Base-by-base conservation (phyloP, 345 rosid genomes). In the Camelina neglecta region DNA sequence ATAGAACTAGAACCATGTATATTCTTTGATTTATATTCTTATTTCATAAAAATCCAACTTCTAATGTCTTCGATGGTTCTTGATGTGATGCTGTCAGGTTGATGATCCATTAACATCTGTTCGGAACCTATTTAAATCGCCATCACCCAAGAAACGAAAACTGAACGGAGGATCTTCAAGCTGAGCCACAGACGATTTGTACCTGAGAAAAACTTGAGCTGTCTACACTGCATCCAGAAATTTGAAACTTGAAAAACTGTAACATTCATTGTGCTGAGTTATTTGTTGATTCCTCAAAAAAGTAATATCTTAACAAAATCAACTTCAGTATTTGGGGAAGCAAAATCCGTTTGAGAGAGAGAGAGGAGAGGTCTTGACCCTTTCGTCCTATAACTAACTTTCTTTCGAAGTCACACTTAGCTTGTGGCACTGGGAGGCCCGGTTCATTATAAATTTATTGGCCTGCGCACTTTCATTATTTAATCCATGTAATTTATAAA, bases 91-190 rank as follows among this genome's bases (percentile, higher is more conserved):
- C 42, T 60, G 4, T 18, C 69, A 89, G 98, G 91, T 91, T 67
- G 92, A 88, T 38, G 90, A 93, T 85, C 97, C 97, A 8, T 59
- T 93, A 66, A 73, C 86, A 69, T 86, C 93, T 60, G 86, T 93
- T 10, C 83, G 88, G 45, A 89, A 83, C 80, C 93, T 93, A 53
- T 91, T 91, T 75, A 79, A 38, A 71, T 85, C 96, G 12, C 87
- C 89, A 4, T 71, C 89, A 3, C 45, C 87, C 2, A 89, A 89
- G 81, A 85, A 82, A 74, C 71, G 44, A 75, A 90, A 82, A 77
- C 71, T 80, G 18, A 24, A 60, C 66, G 60, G 26, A 15, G 73
- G 79, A 66, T 83, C 83, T 33, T 39, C 51, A 49, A 77, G 63
- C 73, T 76, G 65, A 63, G 26, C 18, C 1, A 31, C 7, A 49